These are phyloP conservation scores for Carex parvula DNA, from an alignment of 176 grass and related monocot genomes.

Conservation along the genomic window DNA sequence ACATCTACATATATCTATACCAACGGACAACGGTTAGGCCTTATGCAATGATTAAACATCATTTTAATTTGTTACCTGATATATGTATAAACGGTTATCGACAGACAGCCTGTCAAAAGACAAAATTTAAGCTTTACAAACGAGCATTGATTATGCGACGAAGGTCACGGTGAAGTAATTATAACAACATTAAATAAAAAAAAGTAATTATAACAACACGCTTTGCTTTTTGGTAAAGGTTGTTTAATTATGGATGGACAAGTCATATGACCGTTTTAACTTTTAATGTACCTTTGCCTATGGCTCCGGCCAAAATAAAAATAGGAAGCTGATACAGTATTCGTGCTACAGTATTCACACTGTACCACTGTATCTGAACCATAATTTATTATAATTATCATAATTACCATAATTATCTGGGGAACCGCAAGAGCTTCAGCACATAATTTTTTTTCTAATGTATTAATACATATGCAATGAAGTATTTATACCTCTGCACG, in stretches of 20 bases:
- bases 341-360: too few species aligned
- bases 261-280: constrained; percentile 3
- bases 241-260: constrained; percentile 4
- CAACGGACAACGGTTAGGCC: background rate
- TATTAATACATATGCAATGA: too few species aligned
- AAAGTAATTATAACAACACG: constrained; percentile 5
- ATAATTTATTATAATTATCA: too few species aligned
- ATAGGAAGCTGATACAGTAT: too few species aligned
- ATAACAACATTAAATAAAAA: background rate
- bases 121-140: background rate
- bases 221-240: constrained; percentile 12
- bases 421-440: too few species aligned
- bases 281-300: background rate
- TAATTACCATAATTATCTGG: too few species aligned
- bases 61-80: background rate
- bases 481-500: too few species aligned
- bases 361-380: too few species aligned
- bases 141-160: background rate
- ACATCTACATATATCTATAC: background rate
- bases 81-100: background rate
- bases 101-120: background rate
- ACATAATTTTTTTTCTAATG: too few species aligned
- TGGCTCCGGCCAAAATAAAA: too few species aligned
- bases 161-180: background rate
- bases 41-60: background rate